Evolutionary conservation across 805 yeast genomes (phyloP).

Genomic region (Saccharomycopsis guyanensis): DNA sequence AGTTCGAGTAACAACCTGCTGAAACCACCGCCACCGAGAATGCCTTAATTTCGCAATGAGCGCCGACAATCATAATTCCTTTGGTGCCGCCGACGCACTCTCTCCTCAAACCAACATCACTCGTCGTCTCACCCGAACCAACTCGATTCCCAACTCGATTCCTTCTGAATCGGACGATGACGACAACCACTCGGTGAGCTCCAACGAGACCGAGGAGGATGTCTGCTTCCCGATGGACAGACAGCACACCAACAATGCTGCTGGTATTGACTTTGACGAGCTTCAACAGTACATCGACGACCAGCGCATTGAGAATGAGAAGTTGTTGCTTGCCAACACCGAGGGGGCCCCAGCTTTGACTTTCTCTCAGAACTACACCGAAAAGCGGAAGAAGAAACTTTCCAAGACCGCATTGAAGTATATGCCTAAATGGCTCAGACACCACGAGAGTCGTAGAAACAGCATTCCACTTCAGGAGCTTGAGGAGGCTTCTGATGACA

Average conservation of each 20-base stretch:
- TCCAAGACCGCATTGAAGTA: slow-evolving; percentile 13
- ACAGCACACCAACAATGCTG: slow-evolving; percentile 32
- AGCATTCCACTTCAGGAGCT: neutral
- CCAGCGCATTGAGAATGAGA: slow-evolving; percentile 42
- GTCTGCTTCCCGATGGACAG: slow-evolving; percentile 92
- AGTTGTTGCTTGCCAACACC: slow-evolving; percentile 23
- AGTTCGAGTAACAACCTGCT: neutral
- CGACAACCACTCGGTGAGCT: slow-evolving; percentile 66
- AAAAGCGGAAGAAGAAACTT: slow-evolving; percentile 6
- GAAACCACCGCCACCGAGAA: neutral
- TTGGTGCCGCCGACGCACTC: neutral
- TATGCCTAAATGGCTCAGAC: slow-evolving; percentile 5
- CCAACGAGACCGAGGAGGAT: slow-evolving; percentile 93
- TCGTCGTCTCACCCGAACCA: neutral
- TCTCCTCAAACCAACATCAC: neutral
- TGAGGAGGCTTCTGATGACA: neutral
- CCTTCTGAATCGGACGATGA: slow-evolving; percentile 38
- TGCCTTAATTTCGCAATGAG: neutral
- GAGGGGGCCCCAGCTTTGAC: neutral
- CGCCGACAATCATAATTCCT: neutral
- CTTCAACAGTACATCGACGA: slow-evolving; percentile 72
- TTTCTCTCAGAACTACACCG: neutral
- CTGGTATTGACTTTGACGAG: slow-evolving; percentile 87
- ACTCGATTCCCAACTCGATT: neutral
- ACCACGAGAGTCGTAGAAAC: neutral